Evolutionary conservation across 140 eudicot genomes (phyloP).

Genomic region (Eryngium alpinum): DNA sequence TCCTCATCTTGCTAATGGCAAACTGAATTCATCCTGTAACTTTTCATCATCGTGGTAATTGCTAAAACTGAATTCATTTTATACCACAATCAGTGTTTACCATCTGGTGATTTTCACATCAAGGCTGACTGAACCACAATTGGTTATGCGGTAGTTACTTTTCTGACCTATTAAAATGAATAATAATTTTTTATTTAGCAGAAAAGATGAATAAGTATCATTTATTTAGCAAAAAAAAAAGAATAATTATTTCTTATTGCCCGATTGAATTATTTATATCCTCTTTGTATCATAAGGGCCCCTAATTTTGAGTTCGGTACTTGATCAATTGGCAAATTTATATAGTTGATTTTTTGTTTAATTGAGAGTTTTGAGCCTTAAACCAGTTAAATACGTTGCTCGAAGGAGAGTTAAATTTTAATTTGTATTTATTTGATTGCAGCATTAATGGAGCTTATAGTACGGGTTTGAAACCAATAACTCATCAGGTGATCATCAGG

Average conservation of each 20-base stretch:
- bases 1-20: not conserved
- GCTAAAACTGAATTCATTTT: not conserved
- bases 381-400: not conserved
- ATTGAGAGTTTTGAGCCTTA: not conserved
- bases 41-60: not conserved
- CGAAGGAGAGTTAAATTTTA: not conserved
- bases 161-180: not conserved
- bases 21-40: not conserved
- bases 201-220: too few species aligned
- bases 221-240: too few species aligned
- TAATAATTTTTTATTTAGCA: not conserved
- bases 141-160: not conserved
- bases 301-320: not conserved
- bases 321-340: not conserved
- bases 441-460: slow-evolving; percentile 98
- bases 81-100: not conserved
- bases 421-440: slow-evolving; percentile 23
- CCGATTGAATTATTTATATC: too few species aligned
- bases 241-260: too few species aligned
- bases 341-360: not conserved
- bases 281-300: not conserved
- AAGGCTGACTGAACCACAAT: not conserved
- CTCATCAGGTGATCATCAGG: slow-evolving; percentile 82
- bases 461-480: slow-evolving; percentile 87
- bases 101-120: not conserved